Evolutionary conservation across 2,329 filamentous ascomycete species (phyloP).

Genomic region (Xylaria sp.): DNA sequence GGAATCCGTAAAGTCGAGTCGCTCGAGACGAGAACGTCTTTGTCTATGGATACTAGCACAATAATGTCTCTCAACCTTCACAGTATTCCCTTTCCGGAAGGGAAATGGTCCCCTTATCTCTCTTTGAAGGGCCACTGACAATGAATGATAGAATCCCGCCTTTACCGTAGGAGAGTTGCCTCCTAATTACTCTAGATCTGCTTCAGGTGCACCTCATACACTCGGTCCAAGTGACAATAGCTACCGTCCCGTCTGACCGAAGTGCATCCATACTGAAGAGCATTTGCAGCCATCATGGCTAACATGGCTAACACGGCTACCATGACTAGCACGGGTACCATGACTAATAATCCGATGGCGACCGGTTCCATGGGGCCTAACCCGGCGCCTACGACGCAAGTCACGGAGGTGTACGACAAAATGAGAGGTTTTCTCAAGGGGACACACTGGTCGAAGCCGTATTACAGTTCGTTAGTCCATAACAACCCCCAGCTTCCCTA

Average conservation of each 20-base stretch:
- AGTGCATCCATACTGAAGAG: slow-evolving; percentile 21
- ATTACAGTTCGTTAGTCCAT: slow-evolving; percentile 54
- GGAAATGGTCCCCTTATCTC: slow-evolving; percentile 34
- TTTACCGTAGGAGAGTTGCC: slow-evolving; percentile 20
- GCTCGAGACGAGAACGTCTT: slow-evolving; percentile 34
- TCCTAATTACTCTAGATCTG: slow-evolving; percentile 22
- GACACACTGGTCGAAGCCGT: slow-evolving; percentile 56
- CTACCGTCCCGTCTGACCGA: slow-evolving; percentile 8
- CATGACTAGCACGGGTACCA: no score
- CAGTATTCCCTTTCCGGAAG: slow-evolving; percentile 40
- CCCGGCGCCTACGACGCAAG: slow-evolving; percentile 15
- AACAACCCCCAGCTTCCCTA: slow-evolving; percentile 48
- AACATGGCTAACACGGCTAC: not conserved
- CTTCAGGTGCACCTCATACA: slow-evolving; percentile 10
- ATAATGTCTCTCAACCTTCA: slow-evolving; percentile 41
- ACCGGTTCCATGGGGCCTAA: slow-evolving; percentile 25
- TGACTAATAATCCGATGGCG: slow-evolving; percentile 16
- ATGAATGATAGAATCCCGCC: slow-evolving; percentile 36
- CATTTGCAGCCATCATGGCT: slow-evolving; percentile 15
- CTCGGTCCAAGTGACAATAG: slow-evolving; percentile 12
- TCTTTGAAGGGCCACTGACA: slow-evolving; percentile 43
- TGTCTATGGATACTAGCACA: slow-evolving; percentile 12
- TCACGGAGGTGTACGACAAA: slow-evolving; percentile 43
- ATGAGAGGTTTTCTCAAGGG: slow-evolving; percentile 53
- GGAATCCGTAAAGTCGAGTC: slow-evolving; percentile 22